Conservation (phyloP, 2,329 filamentous ascomycete species). For the Fusarium setosum region DNA sequence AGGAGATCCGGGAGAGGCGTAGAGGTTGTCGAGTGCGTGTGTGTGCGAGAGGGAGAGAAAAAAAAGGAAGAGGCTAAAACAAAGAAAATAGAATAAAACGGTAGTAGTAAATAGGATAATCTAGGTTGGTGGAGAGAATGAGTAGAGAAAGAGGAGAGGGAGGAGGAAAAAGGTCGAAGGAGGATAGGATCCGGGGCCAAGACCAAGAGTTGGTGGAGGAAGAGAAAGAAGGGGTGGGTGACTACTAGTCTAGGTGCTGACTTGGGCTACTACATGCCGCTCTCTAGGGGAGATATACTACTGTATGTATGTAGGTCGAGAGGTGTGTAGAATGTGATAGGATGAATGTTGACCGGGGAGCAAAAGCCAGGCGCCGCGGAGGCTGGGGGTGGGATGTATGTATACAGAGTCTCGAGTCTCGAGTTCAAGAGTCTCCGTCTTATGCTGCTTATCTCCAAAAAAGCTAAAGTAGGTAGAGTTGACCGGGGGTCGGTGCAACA, state of each 20-base stretch:
- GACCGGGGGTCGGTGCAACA: too few relatives aligned
- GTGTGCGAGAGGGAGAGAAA: too few relatives aligned
- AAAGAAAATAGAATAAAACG: not conserved
- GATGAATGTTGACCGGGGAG: conserved; percentile 23
- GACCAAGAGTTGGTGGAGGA: too few relatives aligned
- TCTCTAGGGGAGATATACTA: conserved; percentile 16
- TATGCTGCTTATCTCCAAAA: too few relatives aligned
- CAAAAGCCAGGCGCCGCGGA: conserved; percentile 16
- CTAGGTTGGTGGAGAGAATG: not conserved
- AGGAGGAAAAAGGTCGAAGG: not conserved
- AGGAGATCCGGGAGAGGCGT: conserved; percentile 11
- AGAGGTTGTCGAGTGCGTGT: conserved; percentile 3
- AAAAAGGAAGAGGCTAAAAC: not conserved
- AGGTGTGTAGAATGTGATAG: conserved; percentile 24
- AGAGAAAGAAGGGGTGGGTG: conserved; percentile 4
- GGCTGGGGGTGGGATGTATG: conserved; percentile 4
- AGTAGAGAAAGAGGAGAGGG: not conserved
- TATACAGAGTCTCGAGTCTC: too few relatives aligned
- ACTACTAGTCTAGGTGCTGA: conserved; percentile 6
- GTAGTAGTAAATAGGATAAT: not conserved
- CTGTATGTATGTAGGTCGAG: conserved; percentile 3
- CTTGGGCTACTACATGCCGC: conserved; percentile 16
- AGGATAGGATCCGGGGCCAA: too few relatives aligned
- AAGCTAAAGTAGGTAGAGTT: too few relatives aligned
- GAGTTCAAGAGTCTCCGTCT: too few relatives aligned